A percentile compares a stretch with the other conserved stretches of the same genome.
phyloP scores from a whole-genome alignment of 2,329 filamentous ascomycete genomes.

The Penicillium sp. region DNA sequence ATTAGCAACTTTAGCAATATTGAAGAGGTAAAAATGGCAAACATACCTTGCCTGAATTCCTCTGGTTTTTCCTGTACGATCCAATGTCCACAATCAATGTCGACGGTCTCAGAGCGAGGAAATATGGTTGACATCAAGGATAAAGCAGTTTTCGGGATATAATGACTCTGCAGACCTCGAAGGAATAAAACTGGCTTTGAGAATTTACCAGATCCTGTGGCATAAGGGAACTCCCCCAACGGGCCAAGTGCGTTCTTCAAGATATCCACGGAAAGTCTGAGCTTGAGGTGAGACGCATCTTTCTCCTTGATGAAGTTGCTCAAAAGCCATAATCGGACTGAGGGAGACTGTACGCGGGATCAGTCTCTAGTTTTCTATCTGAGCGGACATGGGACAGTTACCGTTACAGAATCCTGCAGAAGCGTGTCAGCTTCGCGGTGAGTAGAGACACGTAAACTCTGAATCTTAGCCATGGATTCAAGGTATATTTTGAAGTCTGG shows the following conservation, averaged over 20 bases:
- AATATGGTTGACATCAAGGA: constrained; percentile 31
- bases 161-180: constrained; percentile 19
- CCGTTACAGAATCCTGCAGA: background rate
- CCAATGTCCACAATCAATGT: constrained; percentile 37
- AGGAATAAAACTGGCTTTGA: constrained; percentile 19
- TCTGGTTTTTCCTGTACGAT: constrained; percentile 36
- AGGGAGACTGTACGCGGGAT: background rate
- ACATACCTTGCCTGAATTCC: constrained; percentile 22
- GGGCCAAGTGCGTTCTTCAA: constrained; percentile 5
- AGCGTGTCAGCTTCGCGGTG: constrained; percentile 11
- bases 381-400: background rate
- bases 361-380: background rate
- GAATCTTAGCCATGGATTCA: constrained; percentile 5
- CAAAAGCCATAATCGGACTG: constrained; percentile 12
- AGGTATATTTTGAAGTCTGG: constrained; percentile 51
- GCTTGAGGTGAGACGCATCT: background rate
- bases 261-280: constrained; percentile 8
- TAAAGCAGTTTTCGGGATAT: constrained; percentile 56
- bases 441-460: background rate
- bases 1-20: background rate
- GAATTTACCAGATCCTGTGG: constrained; percentile 46
- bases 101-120: constrained; percentile 26
- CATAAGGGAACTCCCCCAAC: constrained; percentile 9
- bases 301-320: constrained; percentile 11
- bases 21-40: background rate